These are phyloP conservation scores for Zymoseptoria ardabiliae DNA, from an alignment of 2,329 filamentous ascomycete genomes.

Conservation along the genomic window DNA sequence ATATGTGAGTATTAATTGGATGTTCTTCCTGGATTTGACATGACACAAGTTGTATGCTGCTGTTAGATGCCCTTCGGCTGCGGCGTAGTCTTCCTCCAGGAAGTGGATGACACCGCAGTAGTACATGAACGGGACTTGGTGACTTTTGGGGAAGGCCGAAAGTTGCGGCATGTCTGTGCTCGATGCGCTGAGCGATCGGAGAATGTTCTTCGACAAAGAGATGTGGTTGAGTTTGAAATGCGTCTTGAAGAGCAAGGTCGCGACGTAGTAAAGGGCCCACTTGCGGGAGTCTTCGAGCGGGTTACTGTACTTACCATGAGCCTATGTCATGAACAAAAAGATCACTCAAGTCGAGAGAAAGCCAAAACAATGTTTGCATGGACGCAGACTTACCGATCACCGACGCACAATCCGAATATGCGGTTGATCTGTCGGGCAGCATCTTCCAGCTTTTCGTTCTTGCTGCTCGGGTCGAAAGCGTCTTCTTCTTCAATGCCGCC, in stretches of 20 bases:
- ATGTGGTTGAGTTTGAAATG: constrained; percentile 88
- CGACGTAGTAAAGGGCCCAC: constrained; percentile 94
- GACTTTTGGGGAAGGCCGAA: constrained; percentile 74
- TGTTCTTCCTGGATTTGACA: constrained; percentile 61
- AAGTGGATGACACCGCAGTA: constrained; percentile 92
- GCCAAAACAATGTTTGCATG: neutral
- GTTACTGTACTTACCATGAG: constrained; percentile 48
- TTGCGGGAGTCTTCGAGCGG: constrained; percentile 84
- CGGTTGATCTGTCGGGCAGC: constrained; percentile 84
- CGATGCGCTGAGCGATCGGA: constrained; percentile 72
- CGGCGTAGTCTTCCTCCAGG: constrained; percentile 81
- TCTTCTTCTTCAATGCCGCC: constrained; percentile 72
- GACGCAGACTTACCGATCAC: constrained; percentile 61
- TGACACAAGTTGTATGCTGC: constrained; percentile 79
- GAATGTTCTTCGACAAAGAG: constrained; percentile 79
- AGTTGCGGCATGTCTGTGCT: constrained; percentile 67
- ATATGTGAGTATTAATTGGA: constrained; percentile 90
- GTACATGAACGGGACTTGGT: constrained; percentile 93
- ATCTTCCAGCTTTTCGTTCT: constrained; percentile 81
- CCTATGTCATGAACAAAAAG: constrained; percentile 7
- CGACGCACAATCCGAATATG: constrained; percentile 84
- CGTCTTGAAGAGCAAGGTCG: constrained; percentile 94
- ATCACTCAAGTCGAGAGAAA: neutral
- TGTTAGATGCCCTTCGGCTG: constrained; percentile 74
- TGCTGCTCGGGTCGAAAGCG: constrained; percentile 65